phyloP scores from a whole-genome alignment of 2,329 filamentous ascomycete species.

The Cordyceps cateniannulata region DNA sequence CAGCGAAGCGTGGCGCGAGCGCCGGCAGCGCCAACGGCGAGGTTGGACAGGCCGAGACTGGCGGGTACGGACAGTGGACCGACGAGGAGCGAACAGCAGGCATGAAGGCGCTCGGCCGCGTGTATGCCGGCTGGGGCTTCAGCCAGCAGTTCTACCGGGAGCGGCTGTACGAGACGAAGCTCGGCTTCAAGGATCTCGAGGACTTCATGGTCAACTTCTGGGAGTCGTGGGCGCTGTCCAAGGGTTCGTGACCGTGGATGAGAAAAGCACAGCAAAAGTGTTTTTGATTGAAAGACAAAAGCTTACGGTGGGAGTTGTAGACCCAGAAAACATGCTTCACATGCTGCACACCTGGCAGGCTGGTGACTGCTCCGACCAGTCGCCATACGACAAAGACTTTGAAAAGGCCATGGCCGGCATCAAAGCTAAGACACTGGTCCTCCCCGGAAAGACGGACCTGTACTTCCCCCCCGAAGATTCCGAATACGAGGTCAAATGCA shows the following conservation, averaged over 20 bases:
- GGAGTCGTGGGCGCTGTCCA: constrained; percentile 66
- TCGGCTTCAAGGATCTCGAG: constrained; percentile 63
- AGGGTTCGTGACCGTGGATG: constrained; percentile 26
- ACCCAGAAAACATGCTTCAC: constrained; percentile 66
- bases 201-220: constrained; percentile 71
- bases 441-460: constrained; percentile 67
- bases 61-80: constrained; percentile 22
- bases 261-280: background rate
- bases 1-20: constrained; percentile 35
- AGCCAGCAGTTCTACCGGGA: constrained; percentile 73
- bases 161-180: constrained; percentile 55
- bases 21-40: constrained; percentile 39
- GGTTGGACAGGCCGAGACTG: constrained; percentile 14
- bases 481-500: constrained; percentile 58
- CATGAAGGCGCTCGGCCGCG: constrained; percentile 65
- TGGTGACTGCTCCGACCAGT: constrained; percentile 62
- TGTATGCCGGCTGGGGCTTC: constrained; percentile 78
- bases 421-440: constrained; percentile 63
- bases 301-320: constrained; percentile 24
- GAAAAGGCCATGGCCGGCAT: constrained; percentile 60
- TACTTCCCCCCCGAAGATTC: constrained; percentile 81
- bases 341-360: constrained; percentile 78
- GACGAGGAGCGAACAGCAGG: constrained; percentile 36
- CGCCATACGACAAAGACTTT: constrained; percentile 62
- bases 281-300: background rate